phyloP scores from a whole-genome alignment of 1,284 basidiomycete species.

The Malassezia nana region DNA sequence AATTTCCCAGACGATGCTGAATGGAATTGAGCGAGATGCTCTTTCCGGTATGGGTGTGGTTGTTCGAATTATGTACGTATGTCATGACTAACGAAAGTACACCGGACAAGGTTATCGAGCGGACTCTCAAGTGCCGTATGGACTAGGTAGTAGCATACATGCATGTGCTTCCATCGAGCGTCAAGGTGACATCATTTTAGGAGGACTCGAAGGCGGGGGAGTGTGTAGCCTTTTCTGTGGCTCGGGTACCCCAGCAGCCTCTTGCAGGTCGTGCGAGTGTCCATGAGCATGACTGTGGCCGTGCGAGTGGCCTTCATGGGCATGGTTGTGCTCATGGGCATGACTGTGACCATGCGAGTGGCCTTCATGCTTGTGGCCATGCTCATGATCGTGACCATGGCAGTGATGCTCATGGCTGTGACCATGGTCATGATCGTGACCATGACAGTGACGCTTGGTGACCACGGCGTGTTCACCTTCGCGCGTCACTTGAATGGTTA shows the following conservation, averaged over 20 bases:
- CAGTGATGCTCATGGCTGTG: constrained; percentile 18
- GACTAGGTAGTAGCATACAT: constrained; percentile 15
- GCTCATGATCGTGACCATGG: constrained; percentile 18
- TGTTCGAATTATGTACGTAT: constrained; percentile 84
- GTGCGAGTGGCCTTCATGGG: constrained; percentile 17
- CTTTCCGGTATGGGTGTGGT: constrained; percentile 93
- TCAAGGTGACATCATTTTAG: constrained; percentile 10
- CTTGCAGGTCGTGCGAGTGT: constrained; percentile 15
- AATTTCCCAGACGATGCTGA: constrained; percentile 88
- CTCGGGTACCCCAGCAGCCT: too few relatives aligned
- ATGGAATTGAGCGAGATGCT: constrained; percentile 90
- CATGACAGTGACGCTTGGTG: constrained; percentile 19
- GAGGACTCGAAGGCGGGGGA: not conserved
- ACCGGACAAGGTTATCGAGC: constrained; percentile 45
- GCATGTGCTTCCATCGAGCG: not conserved
- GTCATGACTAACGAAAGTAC: constrained; percentile 22
- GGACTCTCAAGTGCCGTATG: constrained; percentile 30
- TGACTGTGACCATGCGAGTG: constrained; percentile 19
- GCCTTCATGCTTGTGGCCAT: constrained; percentile 7
- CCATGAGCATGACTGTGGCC: constrained; percentile 12
- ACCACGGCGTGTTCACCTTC: constrained; percentile 24
- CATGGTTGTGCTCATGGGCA: constrained; percentile 17
- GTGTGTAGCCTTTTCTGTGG: not conserved
- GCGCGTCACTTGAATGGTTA: constrained; percentile 33
- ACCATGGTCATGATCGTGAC: constrained; percentile 7